phyloP scores from a whole-genome alignment of 768 basidiomycete genomes.

The Leccinum pellstonianum region DNA sequence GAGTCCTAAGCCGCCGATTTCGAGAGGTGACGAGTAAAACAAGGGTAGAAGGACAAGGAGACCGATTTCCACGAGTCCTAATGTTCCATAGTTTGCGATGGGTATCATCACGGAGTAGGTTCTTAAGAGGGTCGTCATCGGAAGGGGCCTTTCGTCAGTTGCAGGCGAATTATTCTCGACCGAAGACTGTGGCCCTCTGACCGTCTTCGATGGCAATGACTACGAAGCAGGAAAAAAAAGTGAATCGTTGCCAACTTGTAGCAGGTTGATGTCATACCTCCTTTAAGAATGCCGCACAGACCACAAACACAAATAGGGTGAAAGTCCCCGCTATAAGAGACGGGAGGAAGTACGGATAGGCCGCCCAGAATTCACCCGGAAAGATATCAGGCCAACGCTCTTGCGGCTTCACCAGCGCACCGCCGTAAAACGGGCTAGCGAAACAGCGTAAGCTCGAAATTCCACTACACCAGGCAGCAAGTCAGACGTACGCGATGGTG shows the following conservation, averaged over 20 bases:
- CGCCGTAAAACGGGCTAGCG: constrained; percentile 57
- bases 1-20: constrained; percentile 44
- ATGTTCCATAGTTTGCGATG: constrained; percentile 41
- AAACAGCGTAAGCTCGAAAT: neutral
- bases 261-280: constrained; percentile 25
- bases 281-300: constrained; percentile 26
- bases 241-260: neutral
- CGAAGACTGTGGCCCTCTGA: neutral
- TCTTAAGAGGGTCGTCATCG: constrained; percentile 36
- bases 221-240: constrained; percentile 2
- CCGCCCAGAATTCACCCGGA: constrained; percentile 36
- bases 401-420: constrained; percentile 52
- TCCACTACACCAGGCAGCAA: too few species aligned
- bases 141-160: constrained; percentile 8
- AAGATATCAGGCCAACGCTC: constrained; percentile 54
- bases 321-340: constrained; percentile 24
- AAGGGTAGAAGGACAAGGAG: constrained; percentile 42
- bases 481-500: constrained; percentile 30
- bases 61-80: constrained; percentile 44
- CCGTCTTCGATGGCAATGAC: constrained; percentile 26
- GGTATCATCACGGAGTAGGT: constrained; percentile 38
- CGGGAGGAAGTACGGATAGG: constrained; percentile 39
- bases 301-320: constrained; percentile 13
- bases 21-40: constrained; percentile 44
- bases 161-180: neutral